Percentiles rank a stretch among this genome's conserved stretches.
These are phyloP conservation scores for Puccinia horiana DNA, from an alignment of 1,284 basidiomycete genomes.

Conservation along the genomic window DNA sequence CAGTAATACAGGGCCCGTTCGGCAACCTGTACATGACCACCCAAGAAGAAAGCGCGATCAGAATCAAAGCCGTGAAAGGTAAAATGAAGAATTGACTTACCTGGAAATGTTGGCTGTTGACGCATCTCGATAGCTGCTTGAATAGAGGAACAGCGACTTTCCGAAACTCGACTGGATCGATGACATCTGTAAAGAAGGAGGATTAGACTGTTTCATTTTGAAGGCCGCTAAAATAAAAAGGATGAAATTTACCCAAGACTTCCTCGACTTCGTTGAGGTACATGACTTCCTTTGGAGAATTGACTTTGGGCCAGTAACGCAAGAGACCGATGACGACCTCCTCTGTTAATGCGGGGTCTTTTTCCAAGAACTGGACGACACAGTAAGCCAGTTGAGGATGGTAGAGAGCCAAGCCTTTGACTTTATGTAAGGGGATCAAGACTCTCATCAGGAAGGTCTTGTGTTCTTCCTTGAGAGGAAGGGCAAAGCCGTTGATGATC, in stretches of 20 bases:
- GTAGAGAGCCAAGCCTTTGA: slow-evolving; percentile 92
- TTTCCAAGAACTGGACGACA: slow-evolving; percentile 98
- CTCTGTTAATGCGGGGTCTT: slow-evolving; percentile 87
- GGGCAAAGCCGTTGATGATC: slow-evolving; percentile 98
- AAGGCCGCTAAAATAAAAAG: neutral
- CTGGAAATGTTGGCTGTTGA: slow-evolving; percentile 99
- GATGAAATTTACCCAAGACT: slow-evolving; percentile 65
- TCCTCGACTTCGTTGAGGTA: slow-evolving; percentile 99
- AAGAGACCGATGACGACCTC: slow-evolving; percentile 93
- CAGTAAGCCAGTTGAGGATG: slow-evolving; percentile 99
- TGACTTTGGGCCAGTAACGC: slow-evolving; percentile 98
- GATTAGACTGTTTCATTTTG: neutral
- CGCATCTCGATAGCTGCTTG: slow-evolving; percentile 91
- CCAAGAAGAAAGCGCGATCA: neutral
- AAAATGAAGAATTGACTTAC: slow-evolving; percentile 57
- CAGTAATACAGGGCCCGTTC: slow-evolving; percentile 91
- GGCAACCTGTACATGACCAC: slow-evolving; percentile 68
- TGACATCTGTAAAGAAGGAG: slow-evolving; percentile 69
- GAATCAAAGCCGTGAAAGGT: neutral
- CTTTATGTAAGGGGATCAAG: slow-evolving; percentile 96
- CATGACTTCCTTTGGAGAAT: slow-evolving; percentile 99
- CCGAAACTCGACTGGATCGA: slow-evolving; percentile 92
- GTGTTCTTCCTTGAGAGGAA: slow-evolving; percentile 98
- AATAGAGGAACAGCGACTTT: slow-evolving; percentile 94
- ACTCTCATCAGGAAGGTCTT: slow-evolving; percentile 95